Evolutionary conservation across 108 stramenopile genomes (phyloP), one percentile per base, ranked within the genome.

Genomic region (Poteriospumella lacustris): DNA sequence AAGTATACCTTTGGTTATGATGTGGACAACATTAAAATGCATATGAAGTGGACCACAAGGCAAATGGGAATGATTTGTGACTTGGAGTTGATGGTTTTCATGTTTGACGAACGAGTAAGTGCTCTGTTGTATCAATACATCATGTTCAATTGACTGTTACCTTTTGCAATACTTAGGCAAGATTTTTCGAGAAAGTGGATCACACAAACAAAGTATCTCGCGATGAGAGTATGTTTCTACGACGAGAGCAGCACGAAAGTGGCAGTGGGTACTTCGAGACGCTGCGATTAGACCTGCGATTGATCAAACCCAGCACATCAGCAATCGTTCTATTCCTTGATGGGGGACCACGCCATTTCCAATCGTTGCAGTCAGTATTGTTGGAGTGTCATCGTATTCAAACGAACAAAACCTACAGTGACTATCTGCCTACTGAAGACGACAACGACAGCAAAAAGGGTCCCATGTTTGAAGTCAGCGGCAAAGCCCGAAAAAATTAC

Each of bases 91-190:
- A 26, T 34, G 9, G 41, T 38, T 38, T 56, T 42, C 41, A 33
- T 39, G 9, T 73, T 33, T 56, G 70, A 73, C 70, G 70, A 73
- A 73, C 12, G 70, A 42, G 70, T 73, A 73, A 19, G 64, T 33
- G 15, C 40, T 40, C 31, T 12, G 12, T 67, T 38, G n/a, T n/a
- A n/a, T n/a, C n/a, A n/a, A n/a, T n/a, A n/a, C n/a, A n/a, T n/a
- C n/a, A n/a, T n/a, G n/a, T n/a, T n/a, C n/a, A n/a, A n/a, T n/a
- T n/a, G n/a, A n/a, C n/a, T n/a, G n/a, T n/a, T n/a, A n/a, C n/a
- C n/a, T n/a, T n/a, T n/a, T n/a, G n/a, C n/a, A n/a, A n/a, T n/a
- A n/a, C n/a, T n/a, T n/a, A n/a, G n/a, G n/a, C n/a, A n/a, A n/a
- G n/a, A n/a, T n/a, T n/a, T n/a, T n/a, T n/a, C n/a, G n/a, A n/a